Percentiles rank a stretch among this genome's conserved stretches.
phyloP scores from a whole-genome alignment of 2,329 filamentous ascomycete species.

The Epichloe gansuensis region DNA sequence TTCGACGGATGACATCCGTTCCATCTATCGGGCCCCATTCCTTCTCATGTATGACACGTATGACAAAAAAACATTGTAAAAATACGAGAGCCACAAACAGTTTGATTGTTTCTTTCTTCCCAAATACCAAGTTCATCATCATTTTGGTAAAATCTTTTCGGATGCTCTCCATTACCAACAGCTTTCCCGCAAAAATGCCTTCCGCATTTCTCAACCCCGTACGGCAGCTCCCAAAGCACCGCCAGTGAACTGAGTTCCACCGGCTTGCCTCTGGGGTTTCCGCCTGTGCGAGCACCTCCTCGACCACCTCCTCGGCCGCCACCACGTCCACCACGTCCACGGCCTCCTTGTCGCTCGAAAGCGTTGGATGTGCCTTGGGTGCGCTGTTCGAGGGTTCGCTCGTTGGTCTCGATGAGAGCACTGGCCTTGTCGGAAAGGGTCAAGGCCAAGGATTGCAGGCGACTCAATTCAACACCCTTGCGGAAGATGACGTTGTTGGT shows the following conservation, averaged over 20 bases:
- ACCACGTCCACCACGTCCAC: slow-evolving; percentile 53
- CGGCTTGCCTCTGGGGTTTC: slow-evolving; percentile 52
- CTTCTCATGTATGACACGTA: background rate
- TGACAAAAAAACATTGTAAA: background rate
- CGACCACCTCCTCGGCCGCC: slow-evolving; percentile 51
- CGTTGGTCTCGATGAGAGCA: slow-evolving; percentile 90
- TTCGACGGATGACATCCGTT: background rate
- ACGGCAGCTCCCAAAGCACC: slow-evolving; percentile 63
- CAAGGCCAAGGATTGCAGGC: slow-evolving; percentile 88
- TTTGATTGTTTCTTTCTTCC: background rate
- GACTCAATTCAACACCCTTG: slow-evolving; percentile 95
- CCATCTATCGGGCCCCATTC: background rate
- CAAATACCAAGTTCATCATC: background rate
- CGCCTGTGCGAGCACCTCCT: slow-evolving; percentile 46
- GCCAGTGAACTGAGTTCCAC: slow-evolving; percentile 70
- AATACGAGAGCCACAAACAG: background rate
- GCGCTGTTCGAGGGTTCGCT: slow-evolving; percentile 91
- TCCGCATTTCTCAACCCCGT: slow-evolving; percentile 33
- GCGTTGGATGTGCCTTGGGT: slow-evolving; percentile 93
- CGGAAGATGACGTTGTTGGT: slow-evolving; percentile 97
- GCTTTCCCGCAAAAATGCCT: no score
- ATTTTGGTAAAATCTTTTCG: background rate
- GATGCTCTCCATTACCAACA: slow-evolving; percentile 1
- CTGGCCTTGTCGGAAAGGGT: slow-evolving; percentile 94
- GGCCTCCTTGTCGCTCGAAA: slow-evolving; percentile 83